Evolutionary conservation across 1,284 basidiomycete species (phyloP), one percentile per base, ranked within the genome.

Genomic region (Puccinia coronata): DNA sequence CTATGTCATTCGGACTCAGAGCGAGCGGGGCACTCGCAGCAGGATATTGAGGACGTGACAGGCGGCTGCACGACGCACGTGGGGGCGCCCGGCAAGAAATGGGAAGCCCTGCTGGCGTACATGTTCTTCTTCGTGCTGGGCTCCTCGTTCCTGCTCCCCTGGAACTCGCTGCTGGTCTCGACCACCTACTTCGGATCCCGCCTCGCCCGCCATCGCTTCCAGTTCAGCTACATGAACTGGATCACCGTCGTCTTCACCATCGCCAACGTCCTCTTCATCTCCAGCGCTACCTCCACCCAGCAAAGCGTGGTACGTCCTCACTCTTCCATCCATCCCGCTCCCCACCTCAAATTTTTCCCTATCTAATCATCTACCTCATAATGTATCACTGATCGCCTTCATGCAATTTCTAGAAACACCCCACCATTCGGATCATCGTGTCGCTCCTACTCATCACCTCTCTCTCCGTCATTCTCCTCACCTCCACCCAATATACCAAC

Each of bases 221-320:
- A 75, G 31, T 75, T 75, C 41, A 75, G 34, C 61, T 75, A 75
- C 39, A 75, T 75, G 57, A 75, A 75, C 57, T 75, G 73, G 73
- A 47, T 75, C 36, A 57, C 73, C 43, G 53, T 75, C 28, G 57
- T 75, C 73, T 75, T 75, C 47, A 75, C 73, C 20, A 61, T 75
- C 73, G 55, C 61, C 57, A 75, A 75, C 55, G 73, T 75, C 34
- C n/a, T 61, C 39, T 75, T 61, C 25, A 34, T 75, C 34, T 61
- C 55, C 47, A 34, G 61, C 43, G 73, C 73, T 25, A 75, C 73
- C 28, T 57, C 61, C 31, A 75, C 55, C 28, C 73, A 75, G 61
- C 61, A 63, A n/a, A 39, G 39, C n/a, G 39, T 36, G 18, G 61
- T 63, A 63, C 39, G 61, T 63, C 14, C 23, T 14, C 16, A 20